A percentile compares a stretch with the other conserved stretches of the same genome.
phyloP scores from a whole-genome alignment of 129 eudicot genomes.

The Helichrysum umbraculigerum region DNA sequence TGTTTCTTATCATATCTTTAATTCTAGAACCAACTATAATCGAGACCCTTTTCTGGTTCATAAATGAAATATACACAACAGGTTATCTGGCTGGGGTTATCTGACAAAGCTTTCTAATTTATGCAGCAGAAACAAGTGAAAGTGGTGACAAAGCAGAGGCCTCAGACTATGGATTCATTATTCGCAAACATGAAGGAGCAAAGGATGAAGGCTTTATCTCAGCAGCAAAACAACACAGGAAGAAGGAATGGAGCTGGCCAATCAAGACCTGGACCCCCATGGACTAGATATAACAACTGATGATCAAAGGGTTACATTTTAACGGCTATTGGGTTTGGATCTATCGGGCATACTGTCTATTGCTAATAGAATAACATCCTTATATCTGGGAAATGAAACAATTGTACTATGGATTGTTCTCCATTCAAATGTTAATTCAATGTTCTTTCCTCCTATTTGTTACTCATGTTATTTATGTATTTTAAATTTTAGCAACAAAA shows the following conservation, averaged over 20 bases:
- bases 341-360: neutral
- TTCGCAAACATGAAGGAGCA: conserved; percentile 87
- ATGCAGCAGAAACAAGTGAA: conserved; percentile 37
- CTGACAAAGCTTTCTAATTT: neutral
- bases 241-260: conserved; percentile 65
- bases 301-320: neutral
- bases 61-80: neutral
- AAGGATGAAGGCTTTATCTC: conserved; percentile 54
- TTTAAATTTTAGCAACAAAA: neutral
- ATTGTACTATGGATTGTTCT: neutral
- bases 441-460: neutral
- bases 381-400: neutral
- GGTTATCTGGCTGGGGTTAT: neutral
- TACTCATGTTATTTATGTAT: neutral
- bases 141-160: conserved; percentile 47
- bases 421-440: neutral
- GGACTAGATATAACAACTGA: conserved; percentile 18
- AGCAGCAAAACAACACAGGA: conserved; percentile 34
- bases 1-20: neutral
- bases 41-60: neutral
- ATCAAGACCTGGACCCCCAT: conserved; percentile 53
- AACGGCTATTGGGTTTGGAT: neutral
- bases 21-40: too few relatives aligned
- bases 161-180: conserved; percentile 75
- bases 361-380: neutral